A percentile compares a stretch with the other conserved stretches of the same genome.
Conservation (phyloP, 1,284 basidiomycete genomes). For the Ceraceosorus guamensis region DNA sequence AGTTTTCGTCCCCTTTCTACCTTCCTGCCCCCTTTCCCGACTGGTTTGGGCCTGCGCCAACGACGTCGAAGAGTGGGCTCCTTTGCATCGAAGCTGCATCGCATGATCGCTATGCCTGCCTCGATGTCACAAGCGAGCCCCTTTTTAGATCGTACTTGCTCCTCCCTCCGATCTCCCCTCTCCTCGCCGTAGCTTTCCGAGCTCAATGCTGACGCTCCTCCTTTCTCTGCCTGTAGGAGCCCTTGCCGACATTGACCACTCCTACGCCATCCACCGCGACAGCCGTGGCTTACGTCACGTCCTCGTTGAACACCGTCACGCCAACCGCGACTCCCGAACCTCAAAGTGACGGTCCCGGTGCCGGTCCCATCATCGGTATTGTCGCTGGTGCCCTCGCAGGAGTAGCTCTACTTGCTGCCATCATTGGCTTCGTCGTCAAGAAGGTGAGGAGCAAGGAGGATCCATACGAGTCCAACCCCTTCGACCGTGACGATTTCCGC, state of each 20-base stretch:
- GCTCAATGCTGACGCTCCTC: conserved; percentile 8
- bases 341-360: conserved; percentile 14
- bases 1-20: conserved; percentile 9
- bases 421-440: conserved; percentile 45
- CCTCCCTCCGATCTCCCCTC: conserved; percentile 12
- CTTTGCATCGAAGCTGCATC: too few relatives aligned
- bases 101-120: neutral
- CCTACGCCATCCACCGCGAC: conserved; percentile 16
- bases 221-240: neutral
- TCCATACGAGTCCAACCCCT: conserved; percentile 45
- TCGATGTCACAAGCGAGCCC: neutral
- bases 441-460: conserved; percentile 39
- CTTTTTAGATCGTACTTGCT: conserved; percentile 8
- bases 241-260: neutral
- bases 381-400: conserved; percentile 47
- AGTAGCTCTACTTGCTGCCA: conserved; percentile 43
- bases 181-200: neutral
- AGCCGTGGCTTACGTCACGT: conserved; percentile 21
- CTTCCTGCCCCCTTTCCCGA: too few relatives aligned
- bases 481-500: conserved; percentile 46
- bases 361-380: conserved; percentile 48
- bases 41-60: too few relatives aligned
- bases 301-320: conserved; percentile 16
- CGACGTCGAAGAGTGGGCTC: too few relatives aligned
- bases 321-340: conserved; percentile 18